phyloP scores from a whole-genome alignment of 306 rosid species.

The Acacia melanoxylon region DNA sequence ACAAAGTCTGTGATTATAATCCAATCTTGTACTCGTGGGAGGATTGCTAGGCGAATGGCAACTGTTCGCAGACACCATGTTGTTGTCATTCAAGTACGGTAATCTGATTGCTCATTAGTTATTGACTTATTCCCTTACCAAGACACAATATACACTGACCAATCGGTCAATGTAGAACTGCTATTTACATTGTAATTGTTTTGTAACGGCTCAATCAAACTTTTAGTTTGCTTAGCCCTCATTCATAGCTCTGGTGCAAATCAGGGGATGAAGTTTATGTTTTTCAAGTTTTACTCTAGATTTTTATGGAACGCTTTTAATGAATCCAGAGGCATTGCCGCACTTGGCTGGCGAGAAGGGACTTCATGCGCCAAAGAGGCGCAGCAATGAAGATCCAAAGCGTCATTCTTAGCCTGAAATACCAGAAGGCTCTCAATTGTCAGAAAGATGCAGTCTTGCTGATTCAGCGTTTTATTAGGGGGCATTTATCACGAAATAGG shows the following conservation, averaged over 20 bases:
- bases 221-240: neutral
- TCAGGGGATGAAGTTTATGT: constrained; percentile 16
- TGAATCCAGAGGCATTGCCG: constrained; percentile 66
- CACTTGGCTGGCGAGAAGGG: constrained; percentile 60
- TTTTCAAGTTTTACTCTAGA: constrained; percentile 15
- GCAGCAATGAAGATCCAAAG: constrained; percentile 67
- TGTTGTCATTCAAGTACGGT: constrained; percentile 69
- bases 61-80: constrained; percentile 44
- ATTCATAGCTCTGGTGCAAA: constrained; percentile 10
- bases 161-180: neutral
- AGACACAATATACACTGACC: constrained; percentile 7
- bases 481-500: constrained; percentile 54
- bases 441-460: constrained; percentile 57
- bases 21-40: constrained; percentile 72
- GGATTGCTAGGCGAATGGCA: constrained; percentile 63
- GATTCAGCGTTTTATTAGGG: constrained; percentile 74
- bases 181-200: neutral
- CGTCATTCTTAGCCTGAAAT: constrained; percentile 46
- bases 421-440: constrained; percentile 44
- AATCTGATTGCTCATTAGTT: constrained; percentile 2
- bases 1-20: constrained; percentile 56
- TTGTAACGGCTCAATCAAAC: constrained; percentile 1
- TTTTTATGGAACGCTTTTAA: constrained; percentile 18
- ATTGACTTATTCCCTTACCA: neutral
- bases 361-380: constrained; percentile 49